Evolutionary conservation across 805 yeast genomes (phyloP).

Genomic region (Starmerella davenportii): DNA sequence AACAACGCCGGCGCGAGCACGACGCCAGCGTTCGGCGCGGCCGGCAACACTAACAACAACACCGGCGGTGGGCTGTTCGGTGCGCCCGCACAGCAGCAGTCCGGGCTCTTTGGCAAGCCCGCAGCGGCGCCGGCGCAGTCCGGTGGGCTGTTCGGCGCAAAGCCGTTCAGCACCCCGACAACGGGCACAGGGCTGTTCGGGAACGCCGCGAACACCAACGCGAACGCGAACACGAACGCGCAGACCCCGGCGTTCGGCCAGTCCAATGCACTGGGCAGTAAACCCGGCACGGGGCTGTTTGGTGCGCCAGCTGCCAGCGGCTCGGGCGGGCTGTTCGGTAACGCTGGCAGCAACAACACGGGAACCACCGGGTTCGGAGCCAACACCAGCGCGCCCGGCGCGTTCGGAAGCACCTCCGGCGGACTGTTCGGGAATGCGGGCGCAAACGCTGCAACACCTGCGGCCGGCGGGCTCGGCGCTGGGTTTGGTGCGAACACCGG

Average conservation of each 20-base stretch:
- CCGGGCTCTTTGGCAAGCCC: conserved; percentile 6
- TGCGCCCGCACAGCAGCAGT: conserved; percentile 6
- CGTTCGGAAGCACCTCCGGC: conserved; percentile 7
- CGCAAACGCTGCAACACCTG: conserved; percentile 6
- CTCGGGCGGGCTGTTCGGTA: conserved; percentile 3
- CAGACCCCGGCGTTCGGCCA: conserved; percentile 4
- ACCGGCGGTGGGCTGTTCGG: conserved; percentile 10
- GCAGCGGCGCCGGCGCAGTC: conserved; percentile 10
- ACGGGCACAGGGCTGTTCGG: conserved; percentile 12
- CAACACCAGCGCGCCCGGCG: neutral
- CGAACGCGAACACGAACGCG: neutral
- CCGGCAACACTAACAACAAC: conserved; percentile 8
- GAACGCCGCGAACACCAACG: conserved; percentile 5
- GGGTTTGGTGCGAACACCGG: conserved; percentile 1
- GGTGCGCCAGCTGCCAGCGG: neutral
- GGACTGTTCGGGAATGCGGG: conserved; percentile 28
- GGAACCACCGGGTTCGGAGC: conserved; percentile 4
- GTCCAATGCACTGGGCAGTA: neutral
- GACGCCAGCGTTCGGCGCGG: too few relatives aligned
- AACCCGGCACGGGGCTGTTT: neutral
- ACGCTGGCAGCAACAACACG: conserved; percentile 12
- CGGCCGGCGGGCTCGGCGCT: neutral
- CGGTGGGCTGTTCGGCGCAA: conserved; percentile 12
- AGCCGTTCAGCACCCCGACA: conserved; percentile 2
- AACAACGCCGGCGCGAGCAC: conserved; percentile 5